phyloP scores from a whole-genome alignment of 2,329 filamentous ascomycete genomes.

The Colletotrichum liriopes region DNA sequence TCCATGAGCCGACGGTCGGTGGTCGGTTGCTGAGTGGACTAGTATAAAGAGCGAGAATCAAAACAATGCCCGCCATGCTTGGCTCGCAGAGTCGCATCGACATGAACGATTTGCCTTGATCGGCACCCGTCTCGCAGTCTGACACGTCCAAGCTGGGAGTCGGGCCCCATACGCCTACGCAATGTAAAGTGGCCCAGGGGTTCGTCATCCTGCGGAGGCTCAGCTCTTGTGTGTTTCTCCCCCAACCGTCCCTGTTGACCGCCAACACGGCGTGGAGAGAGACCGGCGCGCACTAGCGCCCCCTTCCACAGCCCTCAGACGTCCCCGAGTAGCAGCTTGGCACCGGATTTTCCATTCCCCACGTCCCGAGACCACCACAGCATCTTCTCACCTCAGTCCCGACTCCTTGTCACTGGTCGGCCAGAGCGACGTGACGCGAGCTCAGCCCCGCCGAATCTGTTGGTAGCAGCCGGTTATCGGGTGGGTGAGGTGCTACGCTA shows the following conservation, averaged over 20 bases:
- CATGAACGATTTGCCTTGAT: constrained; percentile 35
- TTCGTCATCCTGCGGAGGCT: constrained; percentile 43
- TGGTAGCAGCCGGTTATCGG: constrained; percentile 33
- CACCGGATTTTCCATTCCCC: constrained; percentile 28
- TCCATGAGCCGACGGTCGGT: constrained; percentile 20
- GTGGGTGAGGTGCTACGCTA: constrained; percentile 16
- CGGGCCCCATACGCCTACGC: constrained; percentile 35
- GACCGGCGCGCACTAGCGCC: neutral
- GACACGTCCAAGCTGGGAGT: constrained; percentile 38
- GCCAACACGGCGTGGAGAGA: neutral
- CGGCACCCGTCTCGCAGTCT: constrained; percentile 22
- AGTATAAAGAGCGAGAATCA: neutral
- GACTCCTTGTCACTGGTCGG: neutral
- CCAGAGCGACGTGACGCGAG: neutral
- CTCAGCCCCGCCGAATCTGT: constrained; percentile 23
- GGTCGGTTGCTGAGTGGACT: constrained; percentile 24
- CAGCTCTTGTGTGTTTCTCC: constrained; percentile 28
- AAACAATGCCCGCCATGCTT: neutral
- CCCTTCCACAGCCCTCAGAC: neutral
- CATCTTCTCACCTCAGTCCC: neutral
- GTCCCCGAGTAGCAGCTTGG: neutral
- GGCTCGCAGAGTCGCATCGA: constrained; percentile 5
- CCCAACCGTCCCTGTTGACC: neutral
- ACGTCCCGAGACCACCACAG: constrained; percentile 7
- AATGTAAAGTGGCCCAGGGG: constrained; percentile 35